These are phyloP conservation scores for Pinus albicaulis DNA, from an alignment of 75 land plant species.

Conservation along the genomic window DNA sequence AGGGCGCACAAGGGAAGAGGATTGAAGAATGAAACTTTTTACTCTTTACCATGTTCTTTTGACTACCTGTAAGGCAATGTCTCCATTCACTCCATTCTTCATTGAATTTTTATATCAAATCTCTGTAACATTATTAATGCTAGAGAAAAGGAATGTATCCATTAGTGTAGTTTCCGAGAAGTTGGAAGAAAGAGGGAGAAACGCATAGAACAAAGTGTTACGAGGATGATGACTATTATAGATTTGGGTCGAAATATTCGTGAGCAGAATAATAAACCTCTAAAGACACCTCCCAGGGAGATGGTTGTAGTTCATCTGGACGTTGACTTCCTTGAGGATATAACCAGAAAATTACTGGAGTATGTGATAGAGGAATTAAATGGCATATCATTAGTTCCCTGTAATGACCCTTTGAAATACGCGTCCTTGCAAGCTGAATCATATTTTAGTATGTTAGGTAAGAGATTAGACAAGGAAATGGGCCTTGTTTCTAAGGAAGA, in stretches of 20 bases:
- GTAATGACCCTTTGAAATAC: conserved; percentile 83
- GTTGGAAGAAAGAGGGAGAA: conserved; percentile 77
- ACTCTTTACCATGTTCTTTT: conserved; percentile 88
- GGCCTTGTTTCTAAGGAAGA: too few relatives aligned
- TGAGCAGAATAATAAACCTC: conserved; percentile 87
- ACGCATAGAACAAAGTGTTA: conserved; percentile 90
- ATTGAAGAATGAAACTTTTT: conserved; percentile 83
- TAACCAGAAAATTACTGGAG: conserved; percentile 81
- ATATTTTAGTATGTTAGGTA: too few relatives aligned
- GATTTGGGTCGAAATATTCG: conserved; percentile 96
- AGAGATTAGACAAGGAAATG: too few relatives aligned
- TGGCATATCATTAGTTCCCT: conserved; percentile 58
- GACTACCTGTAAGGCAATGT: conserved; percentile 90
- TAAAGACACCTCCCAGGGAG: conserved; percentile 87
- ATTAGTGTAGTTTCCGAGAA: conserved; percentile 79
- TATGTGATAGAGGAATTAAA: conserved; percentile 93
- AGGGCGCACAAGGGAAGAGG: conserved; percentile 90
- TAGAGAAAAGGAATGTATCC: conserved; percentile 76
- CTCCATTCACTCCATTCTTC: conserved; percentile 97
- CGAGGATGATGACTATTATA: conserved; percentile 95
- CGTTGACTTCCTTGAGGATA: neutral
- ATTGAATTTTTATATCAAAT: conserved; percentile 90
- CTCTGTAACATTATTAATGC: conserved; percentile 46
- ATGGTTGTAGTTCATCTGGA: neutral
- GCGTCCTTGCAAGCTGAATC: conserved; percentile 15